Evolutionary conservation across 495 filamentous ascomycete genomes (phyloP).

Genomic region (Neurospora tetraspora): DNA sequence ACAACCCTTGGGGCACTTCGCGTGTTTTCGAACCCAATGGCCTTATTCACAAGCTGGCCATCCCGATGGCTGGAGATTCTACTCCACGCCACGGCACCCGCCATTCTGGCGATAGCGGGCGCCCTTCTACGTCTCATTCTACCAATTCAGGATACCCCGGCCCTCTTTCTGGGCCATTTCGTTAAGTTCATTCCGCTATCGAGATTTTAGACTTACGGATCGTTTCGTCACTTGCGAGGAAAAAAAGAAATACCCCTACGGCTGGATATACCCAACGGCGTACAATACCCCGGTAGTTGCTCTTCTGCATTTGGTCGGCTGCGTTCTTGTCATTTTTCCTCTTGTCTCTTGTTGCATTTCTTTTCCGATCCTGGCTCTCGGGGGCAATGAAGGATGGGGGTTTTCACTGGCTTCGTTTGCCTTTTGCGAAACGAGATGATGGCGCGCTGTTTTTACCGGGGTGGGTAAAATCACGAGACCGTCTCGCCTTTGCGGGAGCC

Average conservation of each 20-base stretch:
- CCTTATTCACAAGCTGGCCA: slow-evolving; percentile 53
- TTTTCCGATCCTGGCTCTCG: neutral
- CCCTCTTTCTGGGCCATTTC: slow-evolving; percentile 69
- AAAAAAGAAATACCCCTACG: slow-evolving; percentile 37
- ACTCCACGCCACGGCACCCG: slow-evolving; percentile 74
- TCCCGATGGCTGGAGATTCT: slow-evolving; percentile 61
- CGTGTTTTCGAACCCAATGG: slow-evolving; percentile 49
- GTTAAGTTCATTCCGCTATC: slow-evolving; percentile 48
- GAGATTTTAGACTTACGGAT: slow-evolving; percentile 28
- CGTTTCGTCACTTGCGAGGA: slow-evolving; percentile 18
- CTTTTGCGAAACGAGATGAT: neutral
- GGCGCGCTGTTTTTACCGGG: neutral
- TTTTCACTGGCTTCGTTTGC: neutral
- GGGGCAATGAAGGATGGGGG: neutral
- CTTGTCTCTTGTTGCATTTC: neutral
- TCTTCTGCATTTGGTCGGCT: slow-evolving; percentile 53
- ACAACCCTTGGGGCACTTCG: slow-evolving; percentile 49
- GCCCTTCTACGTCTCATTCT: slow-evolving; percentile 88
- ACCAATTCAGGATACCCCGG: slow-evolving; percentile 85
- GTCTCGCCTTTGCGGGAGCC: neutral
- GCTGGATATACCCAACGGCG: slow-evolving; percentile 49
- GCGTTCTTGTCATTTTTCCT: slow-evolving; percentile 5
- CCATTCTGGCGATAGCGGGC: slow-evolving; percentile 79
- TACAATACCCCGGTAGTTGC: slow-evolving; percentile 41
- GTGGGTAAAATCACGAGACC: neutral